These are phyloP conservation scores for Gynochthodes officinalis DNA, from an alignment of 257 asterid species.

Conservation along the genomic window DNA sequence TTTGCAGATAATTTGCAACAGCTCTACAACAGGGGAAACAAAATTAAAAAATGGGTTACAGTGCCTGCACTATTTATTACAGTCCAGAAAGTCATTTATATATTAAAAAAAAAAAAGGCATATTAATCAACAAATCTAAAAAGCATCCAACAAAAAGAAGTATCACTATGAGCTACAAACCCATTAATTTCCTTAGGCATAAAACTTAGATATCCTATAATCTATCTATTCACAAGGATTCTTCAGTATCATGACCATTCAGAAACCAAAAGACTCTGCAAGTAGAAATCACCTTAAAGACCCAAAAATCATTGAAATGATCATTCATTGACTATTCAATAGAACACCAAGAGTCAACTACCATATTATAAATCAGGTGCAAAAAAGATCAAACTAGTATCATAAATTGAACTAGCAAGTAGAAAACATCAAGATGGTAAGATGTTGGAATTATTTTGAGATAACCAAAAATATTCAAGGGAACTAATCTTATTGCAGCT, in stretches of 20 bases:
- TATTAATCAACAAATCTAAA: neutral
- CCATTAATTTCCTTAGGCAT: neutral
- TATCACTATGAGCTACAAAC: neutral
- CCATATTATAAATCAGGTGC: no score
- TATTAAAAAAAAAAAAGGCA: neutral
- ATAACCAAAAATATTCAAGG: neutral
- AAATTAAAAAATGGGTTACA: neutral
- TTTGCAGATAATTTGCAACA: conserved; percentile 84
- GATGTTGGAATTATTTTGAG: neutral
- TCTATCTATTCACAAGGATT: neutral
- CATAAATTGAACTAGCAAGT: neutral
- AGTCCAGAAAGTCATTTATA: neutral
- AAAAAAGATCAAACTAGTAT: neutral
- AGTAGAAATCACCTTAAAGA: neutral
- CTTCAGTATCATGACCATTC: neutral
- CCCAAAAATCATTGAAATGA: neutral
- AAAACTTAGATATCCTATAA: neutral
- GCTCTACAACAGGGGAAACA: conserved; percentile 49
- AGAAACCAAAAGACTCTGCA: neutral
- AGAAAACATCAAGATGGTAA: neutral
- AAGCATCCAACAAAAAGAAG: neutral
- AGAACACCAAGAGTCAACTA: no score
- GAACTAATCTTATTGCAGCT: neutral
- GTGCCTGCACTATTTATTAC: no score
- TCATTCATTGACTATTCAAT: neutral